Evolutionary conservation across 2,329 filamentous ascomycete genomes (phyloP), one percentile per base, ranked within the genome.

Genomic region (Berkeleyomyces rouxiae): DNA sequence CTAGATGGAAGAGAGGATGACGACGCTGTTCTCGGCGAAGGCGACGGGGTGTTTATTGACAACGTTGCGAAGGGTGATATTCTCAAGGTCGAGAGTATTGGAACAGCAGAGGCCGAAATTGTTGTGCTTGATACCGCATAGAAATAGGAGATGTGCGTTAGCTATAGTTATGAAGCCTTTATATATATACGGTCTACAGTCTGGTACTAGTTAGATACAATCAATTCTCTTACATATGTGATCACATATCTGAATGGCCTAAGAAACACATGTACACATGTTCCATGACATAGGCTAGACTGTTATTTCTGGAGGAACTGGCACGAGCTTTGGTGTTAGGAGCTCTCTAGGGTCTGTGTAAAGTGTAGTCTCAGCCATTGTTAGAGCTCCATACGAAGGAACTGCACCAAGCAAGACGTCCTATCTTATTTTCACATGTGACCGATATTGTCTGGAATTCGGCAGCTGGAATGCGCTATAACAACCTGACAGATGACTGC

Each of bases 1-100:
- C 75, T 85, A 68, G 87, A 79, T 69, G 82, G 82, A 1, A 75
- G 83, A 63, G 83, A 87, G 53, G 83, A 87, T 66, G 81, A 81
- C 0, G 73, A 74, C 67, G 58, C 59, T 43, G 75, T 87, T 13
- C 71, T 95, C 16, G 76, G 75, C 0, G 90, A 95, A 73, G 90
- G 90, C 0, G 90, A 95, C 73, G 89, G 88, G 13, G 88, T 87
- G 0, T 93, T 88, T 72, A 75, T 95, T 5, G 83, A 85, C 5
- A 73, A 73, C 11, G 78, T 88, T 9, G 81, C 79, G 68, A 80
- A 78, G 7, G 85, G 84, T 0, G 85, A 88, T 70, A 79, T 79
- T 68, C 72, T 88, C 44, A 73, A 72, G 1, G 77, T 88, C 42
- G 84, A 88, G 73, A 87, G 82, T 68, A 76, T 88, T 43, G 86